Evolutionary conservation across 2,329 filamentous ascomycete genomes (phyloP).

Genomic region (Paecilomyces fulvus): DNA sequence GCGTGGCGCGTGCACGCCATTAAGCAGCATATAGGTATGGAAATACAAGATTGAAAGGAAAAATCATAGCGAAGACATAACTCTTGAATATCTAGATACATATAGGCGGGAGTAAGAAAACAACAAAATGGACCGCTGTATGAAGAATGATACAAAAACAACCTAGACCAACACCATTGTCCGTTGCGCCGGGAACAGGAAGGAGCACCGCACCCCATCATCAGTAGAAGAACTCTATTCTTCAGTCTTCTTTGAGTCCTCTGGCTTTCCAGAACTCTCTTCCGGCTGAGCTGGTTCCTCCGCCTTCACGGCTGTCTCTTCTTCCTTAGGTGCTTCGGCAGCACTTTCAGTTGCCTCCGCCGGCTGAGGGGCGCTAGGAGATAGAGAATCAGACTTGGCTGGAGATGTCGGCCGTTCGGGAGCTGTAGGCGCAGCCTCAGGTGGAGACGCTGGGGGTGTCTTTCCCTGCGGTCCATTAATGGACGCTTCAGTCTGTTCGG

Average conservation of each 20-base stretch:
- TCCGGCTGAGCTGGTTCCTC: constrained; percentile 19
- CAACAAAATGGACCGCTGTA: constrained; percentile 1
- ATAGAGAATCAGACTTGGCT: constrained; percentile 11
- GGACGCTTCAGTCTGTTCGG: constrained; percentile 9
- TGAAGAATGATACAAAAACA: constrained; percentile 13
- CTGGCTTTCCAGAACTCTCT: constrained; percentile 24
- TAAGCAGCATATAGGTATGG: neutral
- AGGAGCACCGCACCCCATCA: constrained; percentile 9
- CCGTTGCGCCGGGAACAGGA: constrained; percentile 27
- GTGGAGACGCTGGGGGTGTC: constrained; percentile 15
- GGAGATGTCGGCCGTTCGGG: constrained; percentile 9
- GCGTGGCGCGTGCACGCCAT: neutral
- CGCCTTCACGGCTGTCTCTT: constrained; percentile 10
- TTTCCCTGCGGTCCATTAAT: constrained; percentile 16
- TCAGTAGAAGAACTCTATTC: constrained; percentile 14
- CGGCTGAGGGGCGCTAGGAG: constrained; percentile 12
- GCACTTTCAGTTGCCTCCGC: constrained; percentile 10
- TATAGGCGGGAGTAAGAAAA: constrained; percentile 4
- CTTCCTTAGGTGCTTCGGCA: constrained; percentile 10
- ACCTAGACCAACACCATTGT: constrained; percentile 27
- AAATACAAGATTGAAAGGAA: neutral
- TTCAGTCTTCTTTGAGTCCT: constrained; percentile 24
- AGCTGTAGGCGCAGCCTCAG: constrained; percentile 10
- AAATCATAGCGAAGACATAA: neutral
- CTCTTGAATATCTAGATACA: constrained; percentile 3